Evolutionary conservation across 83 land plant genomes (phyloP).

Genomic region (Picea abies): DNA sequence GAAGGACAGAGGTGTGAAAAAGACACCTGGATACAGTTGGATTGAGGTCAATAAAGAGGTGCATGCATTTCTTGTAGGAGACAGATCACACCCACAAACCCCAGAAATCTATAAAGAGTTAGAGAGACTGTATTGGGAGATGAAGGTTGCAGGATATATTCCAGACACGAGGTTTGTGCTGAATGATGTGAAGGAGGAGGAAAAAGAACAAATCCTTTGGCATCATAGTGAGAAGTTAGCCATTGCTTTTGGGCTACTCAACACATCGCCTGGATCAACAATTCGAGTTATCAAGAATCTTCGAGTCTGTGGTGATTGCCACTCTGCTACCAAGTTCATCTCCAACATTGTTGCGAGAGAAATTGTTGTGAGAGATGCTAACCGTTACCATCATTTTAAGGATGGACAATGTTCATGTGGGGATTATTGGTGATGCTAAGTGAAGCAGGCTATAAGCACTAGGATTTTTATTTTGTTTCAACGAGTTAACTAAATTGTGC

Average conservation of each 20-base stretch:
- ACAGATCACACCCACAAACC: neutral
- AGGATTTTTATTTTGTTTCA: no score
- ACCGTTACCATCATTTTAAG: slow-evolving; percentile 35
- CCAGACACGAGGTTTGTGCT: slow-evolving; percentile 33
- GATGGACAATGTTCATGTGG: slow-evolving; percentile 45
- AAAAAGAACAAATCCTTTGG: slow-evolving; percentile 33
- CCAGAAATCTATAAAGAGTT: slow-evolving; percentile 7
- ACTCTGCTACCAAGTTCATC: slow-evolving; percentile 39
- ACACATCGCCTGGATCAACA: slow-evolving; percentile 23
- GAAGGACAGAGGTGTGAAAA: slow-evolving; percentile 13
- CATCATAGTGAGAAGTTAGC: slow-evolving; percentile 55
- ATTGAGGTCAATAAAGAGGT: slow-evolving; percentile 12
- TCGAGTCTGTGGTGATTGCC: no score
- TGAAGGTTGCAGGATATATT: slow-evolving; percentile 27
- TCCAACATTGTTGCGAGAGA: slow-evolving; percentile 24
- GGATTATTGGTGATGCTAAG: slow-evolving; percentile 42
- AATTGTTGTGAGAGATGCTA: slow-evolving; percentile 47
- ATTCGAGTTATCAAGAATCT: slow-evolving; percentile 48
- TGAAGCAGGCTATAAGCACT: neutral
- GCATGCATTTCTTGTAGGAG: neutral
- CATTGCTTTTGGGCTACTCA: slow-evolving; percentile 43
- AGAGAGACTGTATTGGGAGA: slow-evolving; percentile 21
- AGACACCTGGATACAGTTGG: slow-evolving; percentile 25
- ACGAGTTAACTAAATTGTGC: no score
- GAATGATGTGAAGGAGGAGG: slow-evolving; percentile 43